A percentile compares a stretch with the other conserved stretches of the same genome.
Conservation (phyloP, 176 grass and related monocot species). For the Avena insularis region DNA sequence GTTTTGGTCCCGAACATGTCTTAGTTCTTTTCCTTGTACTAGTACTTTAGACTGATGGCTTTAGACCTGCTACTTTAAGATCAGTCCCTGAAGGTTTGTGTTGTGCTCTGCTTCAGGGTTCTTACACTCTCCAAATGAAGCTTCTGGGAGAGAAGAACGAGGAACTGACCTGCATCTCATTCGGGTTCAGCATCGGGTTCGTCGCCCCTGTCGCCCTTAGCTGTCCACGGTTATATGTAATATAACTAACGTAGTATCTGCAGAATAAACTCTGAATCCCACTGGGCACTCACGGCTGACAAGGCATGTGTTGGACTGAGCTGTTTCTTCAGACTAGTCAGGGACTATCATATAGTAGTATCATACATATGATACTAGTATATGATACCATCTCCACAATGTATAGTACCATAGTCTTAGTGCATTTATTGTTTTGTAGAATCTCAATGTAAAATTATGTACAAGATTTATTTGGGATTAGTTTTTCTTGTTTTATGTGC, state of each 20-base stretch:
- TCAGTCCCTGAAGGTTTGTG: slow-evolving; percentile 7
- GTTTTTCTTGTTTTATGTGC: no score
- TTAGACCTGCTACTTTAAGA: not conserved
- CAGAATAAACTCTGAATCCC: not conserved
- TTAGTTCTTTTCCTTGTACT: not conserved
- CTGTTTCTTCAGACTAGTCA: no score
- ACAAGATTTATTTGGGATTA: no score
- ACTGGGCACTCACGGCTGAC: not conserved
- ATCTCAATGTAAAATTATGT: no score
- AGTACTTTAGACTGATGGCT: not conserved
- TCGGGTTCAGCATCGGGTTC: slow-evolving; percentile 80
- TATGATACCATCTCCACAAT: no score
- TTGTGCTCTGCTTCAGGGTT: slow-evolving; percentile 57
- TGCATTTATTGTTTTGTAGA: no score
- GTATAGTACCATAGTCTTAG: no score
- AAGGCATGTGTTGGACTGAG: not conserved
- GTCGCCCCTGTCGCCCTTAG: slow-evolving; percentile 13
- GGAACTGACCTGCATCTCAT: slow-evolving; percentile 75
- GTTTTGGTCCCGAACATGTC: not conserved
- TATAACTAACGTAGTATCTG: not conserved
- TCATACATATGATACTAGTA: no score
- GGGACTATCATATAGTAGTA: no score
- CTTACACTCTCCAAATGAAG: slow-evolving; percentile 83
- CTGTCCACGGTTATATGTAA: not conserved
- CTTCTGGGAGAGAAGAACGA: slow-evolving; percentile 49